Evolutionary conservation across 352 stramenopile species (phyloP).

Genomic region (Phytophthora foliorum): DNA sequence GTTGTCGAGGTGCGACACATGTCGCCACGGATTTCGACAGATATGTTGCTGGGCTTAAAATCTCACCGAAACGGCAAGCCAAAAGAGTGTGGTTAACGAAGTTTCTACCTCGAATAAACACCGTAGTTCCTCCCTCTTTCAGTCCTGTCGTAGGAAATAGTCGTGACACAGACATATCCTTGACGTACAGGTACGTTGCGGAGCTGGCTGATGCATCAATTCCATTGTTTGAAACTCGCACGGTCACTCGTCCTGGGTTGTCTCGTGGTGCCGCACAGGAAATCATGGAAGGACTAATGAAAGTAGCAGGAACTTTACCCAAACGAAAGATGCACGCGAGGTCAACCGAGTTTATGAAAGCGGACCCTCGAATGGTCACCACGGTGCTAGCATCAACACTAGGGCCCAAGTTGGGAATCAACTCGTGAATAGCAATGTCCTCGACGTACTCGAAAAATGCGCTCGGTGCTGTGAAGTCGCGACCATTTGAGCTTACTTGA

Average conservation of each 20-base stretch:
- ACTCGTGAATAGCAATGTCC: conserved; percentile 51
- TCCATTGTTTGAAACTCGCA: conserved; percentile 89
- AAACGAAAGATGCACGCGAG: conserved; percentile 69
- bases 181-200: conserved; percentile 82
- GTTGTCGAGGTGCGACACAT: conserved; percentile 85
- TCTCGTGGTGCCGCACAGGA: conserved; percentile 71
- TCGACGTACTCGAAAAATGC: conserved; percentile 58
- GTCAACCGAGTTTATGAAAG: conserved; percentile 66
- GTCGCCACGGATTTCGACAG: conserved; percentile 77
- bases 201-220: conserved; percentile 63
- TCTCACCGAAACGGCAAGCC: conserved; percentile 89
- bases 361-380: conserved; percentile 66
- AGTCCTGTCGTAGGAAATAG: conserved; percentile 82
- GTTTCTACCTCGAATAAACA: conserved; percentile 95
- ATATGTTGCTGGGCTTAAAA: conserved; percentile 76
- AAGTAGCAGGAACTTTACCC: conserved; percentile 48
- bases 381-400: conserved; percentile 65
- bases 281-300: conserved; percentile 58
- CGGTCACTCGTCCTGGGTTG: conserved; percentile 59
- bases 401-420: conserved; percentile 68
- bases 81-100: conserved; percentile 94
- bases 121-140: conserved; percentile 78
- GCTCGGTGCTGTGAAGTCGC: conserved; percentile 58
- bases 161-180: conserved; percentile 83
- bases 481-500: conserved; percentile 68